Evolutionary conservation across 2,329 filamentous ascomycete genomes (phyloP).

Genomic region (Arthrobotrys megalospora): DNA sequence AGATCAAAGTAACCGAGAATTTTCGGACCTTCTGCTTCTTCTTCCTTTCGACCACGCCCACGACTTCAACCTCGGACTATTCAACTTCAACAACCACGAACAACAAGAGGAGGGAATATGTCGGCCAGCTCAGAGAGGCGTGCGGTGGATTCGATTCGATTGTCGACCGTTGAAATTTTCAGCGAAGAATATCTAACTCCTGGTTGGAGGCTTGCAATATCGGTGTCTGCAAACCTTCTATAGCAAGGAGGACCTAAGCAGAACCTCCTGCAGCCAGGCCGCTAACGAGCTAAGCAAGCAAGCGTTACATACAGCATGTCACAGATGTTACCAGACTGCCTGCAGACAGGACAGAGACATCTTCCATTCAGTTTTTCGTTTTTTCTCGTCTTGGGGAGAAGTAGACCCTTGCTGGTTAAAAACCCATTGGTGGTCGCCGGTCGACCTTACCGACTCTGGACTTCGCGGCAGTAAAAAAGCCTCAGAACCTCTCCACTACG

Average conservation of each 20-base stretch:
- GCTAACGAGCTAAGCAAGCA: conserved; percentile 37
- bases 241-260: conserved; percentile 21
- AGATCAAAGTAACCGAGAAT: conserved; percentile 55
- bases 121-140: conserved; percentile 57
- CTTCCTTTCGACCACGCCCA: conserved; percentile 36
- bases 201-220: conserved; percentile 37
- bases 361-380: background rate
- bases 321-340: conserved; percentile 38
- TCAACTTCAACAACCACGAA: conserved; percentile 21
- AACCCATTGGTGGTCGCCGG: conserved; percentile 26
- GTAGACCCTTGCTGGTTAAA: conserved; percentile 9
- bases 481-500: conserved; percentile 46
- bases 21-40: conserved; percentile 34
- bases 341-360: conserved; percentile 9
- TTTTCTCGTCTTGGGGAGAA: conserved; percentile 24
- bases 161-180: conserved; percentile 51
- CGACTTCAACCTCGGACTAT: conserved; percentile 11
- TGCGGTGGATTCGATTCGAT: conserved; percentile 35
- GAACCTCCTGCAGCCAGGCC: conserved; percentile 47
- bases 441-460: conserved; percentile 27
- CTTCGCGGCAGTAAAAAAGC: conserved; percentile 48
- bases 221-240: background rate
- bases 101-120: conserved; percentile 31
- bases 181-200: conserved; percentile 34
- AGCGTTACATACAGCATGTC: conserved; percentile 34